These are phyloP conservation scores for Sanghuangporus weigelae DNA, from an alignment of 1,284 basidiomycete genomes.

Conservation along the genomic window DNA sequence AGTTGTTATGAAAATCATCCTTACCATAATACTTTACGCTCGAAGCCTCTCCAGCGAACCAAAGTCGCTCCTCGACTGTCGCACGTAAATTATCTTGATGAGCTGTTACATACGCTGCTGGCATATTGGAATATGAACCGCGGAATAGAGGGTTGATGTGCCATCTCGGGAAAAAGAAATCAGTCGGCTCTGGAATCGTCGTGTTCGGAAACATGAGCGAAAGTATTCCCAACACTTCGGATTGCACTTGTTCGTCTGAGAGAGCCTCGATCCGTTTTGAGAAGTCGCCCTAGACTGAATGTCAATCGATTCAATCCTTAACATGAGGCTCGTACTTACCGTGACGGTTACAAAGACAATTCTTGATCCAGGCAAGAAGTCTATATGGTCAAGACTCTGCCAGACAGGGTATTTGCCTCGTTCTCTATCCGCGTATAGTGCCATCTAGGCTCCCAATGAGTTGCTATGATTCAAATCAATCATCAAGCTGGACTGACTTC, in stretches of 20 bases:
- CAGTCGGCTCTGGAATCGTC: constrained; percentile 47
- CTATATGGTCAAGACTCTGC: constrained; percentile 59
- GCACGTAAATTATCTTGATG: constrained; percentile 55
- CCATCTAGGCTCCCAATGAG: constrained; percentile 37
- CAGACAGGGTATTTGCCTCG: constrained; percentile 65
- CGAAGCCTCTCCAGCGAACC: constrained; percentile 63
- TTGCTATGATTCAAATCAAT: not conserved
- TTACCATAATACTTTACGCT: constrained; percentile 53
- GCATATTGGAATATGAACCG: constrained; percentile 69
- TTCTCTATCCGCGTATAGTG: constrained; percentile 56
- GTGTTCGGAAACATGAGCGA: constrained; percentile 50
- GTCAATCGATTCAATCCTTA: not conserved
- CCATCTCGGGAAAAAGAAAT: constrained; percentile 57
- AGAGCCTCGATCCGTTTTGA: constrained; percentile 53
- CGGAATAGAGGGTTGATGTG: constrained; percentile 49
- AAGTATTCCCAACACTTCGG: constrained; percentile 51
- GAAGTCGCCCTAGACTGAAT: constrained; percentile 43
- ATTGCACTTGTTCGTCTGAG: constrained; percentile 40
- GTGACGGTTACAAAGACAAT: constrained; percentile 64
- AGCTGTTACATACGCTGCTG: constrained; percentile 46
- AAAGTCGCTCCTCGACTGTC: constrained; percentile 46
- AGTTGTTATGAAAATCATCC: not conserved
- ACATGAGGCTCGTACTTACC: constrained; percentile 29
- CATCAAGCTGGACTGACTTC: constrained; percentile 36
- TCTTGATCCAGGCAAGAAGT: constrained; percentile 56